Base-by-base conservation (phyloP, 2,329 filamentous ascomycete species). In the Phyllosticta citriasiana region DNA sequence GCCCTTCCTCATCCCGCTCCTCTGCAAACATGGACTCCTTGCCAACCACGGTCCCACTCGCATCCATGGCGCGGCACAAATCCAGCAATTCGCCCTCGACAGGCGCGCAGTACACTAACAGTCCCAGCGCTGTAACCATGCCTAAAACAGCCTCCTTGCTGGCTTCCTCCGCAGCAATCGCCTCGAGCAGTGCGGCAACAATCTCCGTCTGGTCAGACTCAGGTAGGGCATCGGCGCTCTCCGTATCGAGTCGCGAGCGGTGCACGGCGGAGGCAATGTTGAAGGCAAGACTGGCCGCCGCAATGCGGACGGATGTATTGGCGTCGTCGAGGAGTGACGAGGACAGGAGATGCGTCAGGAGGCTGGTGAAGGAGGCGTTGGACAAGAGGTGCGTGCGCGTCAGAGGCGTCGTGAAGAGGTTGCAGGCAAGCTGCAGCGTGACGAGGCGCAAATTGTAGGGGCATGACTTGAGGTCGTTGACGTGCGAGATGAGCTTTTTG, bases 401-500 rank as follows among this genome's bases (percentile, higher is more conserved):
- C 0, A 96, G 78, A 0, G 84, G 82, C 0, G 87, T 87, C 0
- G 84, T 86, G 76, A 96, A 96, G 52, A 96, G 78, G 68, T 96
- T 97, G 75, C 91, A 95, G 1, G 84, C 82, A 69, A 93, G 82
- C 67, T 97, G 92, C 24, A 96, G 76, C 0, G 90, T 88, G 16
- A 96, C 89, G 1, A 97, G 84, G 14, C 91, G 87, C 1, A 95
- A 80, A 4, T 89, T 86, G 70, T 97, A 97, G 0, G 91, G 90
- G 51, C 86, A 88, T 0, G 77, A 73, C 22, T 53, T 70, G 33
- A 82, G 78, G 5, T 76, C 71, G 65, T 82, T 85, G 53, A 90
- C 74, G n/a, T 78, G 73, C 9, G 71, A 66, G n/a, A 79, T 82
- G 47, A 83, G 76, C 2, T 81, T 73, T 2, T 91, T 71, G 2